These are phyloP conservation scores for Sanguinoderma infundibulare DNA, from an alignment of 1,284 basidiomycete genomes.

Conservation along the genomic window DNA sequence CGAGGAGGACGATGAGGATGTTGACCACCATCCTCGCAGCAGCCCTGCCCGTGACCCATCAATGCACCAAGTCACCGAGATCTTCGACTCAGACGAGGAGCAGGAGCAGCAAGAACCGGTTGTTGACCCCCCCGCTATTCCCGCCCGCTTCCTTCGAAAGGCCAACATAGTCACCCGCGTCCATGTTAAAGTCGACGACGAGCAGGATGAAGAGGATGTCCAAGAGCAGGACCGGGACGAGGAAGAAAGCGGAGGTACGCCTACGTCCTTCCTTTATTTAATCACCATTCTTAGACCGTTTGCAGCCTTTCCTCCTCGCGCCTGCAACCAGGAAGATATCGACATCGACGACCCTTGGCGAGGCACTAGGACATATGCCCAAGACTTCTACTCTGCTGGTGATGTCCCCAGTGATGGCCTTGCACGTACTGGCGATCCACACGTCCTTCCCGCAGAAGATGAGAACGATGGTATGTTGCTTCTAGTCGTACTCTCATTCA, in stretches of 20 bases:
- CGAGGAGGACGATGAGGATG: slow-evolving; percentile 18
- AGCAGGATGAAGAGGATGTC: background rate
- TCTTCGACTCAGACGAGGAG: slow-evolving; percentile 27
- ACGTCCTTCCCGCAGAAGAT: slow-evolving; percentile 15
- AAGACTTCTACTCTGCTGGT: slow-evolving; percentile 47
- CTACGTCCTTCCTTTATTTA: background rate
- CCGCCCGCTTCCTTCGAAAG: slow-evolving; percentile 21
- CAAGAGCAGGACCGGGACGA: slow-evolving; percentile 24
- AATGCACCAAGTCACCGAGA: slow-evolving; percentile 21
- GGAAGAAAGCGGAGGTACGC: slow-evolving; percentile 27
- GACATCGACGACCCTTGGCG: slow-evolving; percentile 51
- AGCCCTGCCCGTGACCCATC: slow-evolving; percentile 8
- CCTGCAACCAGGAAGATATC: slow-evolving; percentile 14
- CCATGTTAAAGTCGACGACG: slow-evolving; percentile 1
- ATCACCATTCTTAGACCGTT: too few species aligned
- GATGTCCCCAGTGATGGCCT: slow-evolving; percentile 20
- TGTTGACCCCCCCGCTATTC: slow-evolving; percentile 4
- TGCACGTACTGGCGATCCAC: slow-evolving; percentile 10
- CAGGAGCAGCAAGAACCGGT: slow-evolving; percentile 10
- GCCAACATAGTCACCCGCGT: background rate
- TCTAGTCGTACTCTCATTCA: background rate
- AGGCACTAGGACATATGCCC: slow-evolving; percentile 49
- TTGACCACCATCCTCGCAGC: slow-evolving; percentile 12
- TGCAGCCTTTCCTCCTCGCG: slow-evolving; percentile 15
- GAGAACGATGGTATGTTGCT: slow-evolving; percentile 14